These are phyloP conservation scores for Lecanicillium sp. DNA, from an alignment of 2,329 filamentous ascomycete genomes.

Conservation along the genomic window DNA sequence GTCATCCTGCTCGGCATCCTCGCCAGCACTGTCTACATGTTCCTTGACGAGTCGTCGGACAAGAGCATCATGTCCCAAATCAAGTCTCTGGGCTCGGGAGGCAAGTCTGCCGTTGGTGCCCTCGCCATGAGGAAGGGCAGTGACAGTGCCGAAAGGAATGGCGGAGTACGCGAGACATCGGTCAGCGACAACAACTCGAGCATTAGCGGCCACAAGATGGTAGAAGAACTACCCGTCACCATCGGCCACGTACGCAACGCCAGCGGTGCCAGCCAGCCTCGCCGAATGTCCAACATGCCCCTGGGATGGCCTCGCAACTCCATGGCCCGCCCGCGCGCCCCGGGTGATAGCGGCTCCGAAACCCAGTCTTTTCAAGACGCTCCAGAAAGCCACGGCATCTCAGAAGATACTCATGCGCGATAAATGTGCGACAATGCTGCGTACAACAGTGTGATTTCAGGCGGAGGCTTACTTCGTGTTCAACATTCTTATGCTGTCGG, in stretches of 20 bases:
- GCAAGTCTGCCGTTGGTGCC: slow-evolving; percentile 5
- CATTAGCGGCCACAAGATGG: slow-evolving; percentile 12
- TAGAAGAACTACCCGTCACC: slow-evolving; percentile 10
- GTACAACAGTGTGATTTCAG: too few relatives aligned
- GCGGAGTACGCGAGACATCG: slow-evolving; percentile 6
- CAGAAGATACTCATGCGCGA: too few relatives aligned
- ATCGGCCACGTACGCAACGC: slow-evolving; percentile 15
- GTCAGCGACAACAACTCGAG: slow-evolving; percentile 15
- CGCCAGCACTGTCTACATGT: slow-evolving; percentile 41
- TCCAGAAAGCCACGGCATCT: too few relatives aligned
- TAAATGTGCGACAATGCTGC: too few relatives aligned
- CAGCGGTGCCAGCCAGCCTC: slow-evolving; percentile 12
- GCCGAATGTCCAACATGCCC: slow-evolving; percentile 27
- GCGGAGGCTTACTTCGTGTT: too few relatives aligned
- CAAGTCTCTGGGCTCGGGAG: slow-evolving; percentile 14
- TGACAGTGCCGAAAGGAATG: slow-evolving; percentile 16
- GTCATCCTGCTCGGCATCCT: slow-evolving; percentile 47
- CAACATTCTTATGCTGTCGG: too few relatives aligned
- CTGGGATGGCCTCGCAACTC: slow-evolving; percentile 28
- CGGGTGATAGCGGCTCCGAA: too few relatives aligned
- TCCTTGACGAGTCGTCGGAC: slow-evolving; percentile 38
- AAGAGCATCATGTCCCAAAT: slow-evolving; percentile 24
- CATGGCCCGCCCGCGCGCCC: slow-evolving; percentile 6
- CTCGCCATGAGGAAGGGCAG: slow-evolving; percentile 11
- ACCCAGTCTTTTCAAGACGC: too few relatives aligned